These are phyloP conservation scores for Ichthyophthirius multifiliis DNA, from an alignment of 169 alveolate species.

Conservation along the genomic window DNA sequence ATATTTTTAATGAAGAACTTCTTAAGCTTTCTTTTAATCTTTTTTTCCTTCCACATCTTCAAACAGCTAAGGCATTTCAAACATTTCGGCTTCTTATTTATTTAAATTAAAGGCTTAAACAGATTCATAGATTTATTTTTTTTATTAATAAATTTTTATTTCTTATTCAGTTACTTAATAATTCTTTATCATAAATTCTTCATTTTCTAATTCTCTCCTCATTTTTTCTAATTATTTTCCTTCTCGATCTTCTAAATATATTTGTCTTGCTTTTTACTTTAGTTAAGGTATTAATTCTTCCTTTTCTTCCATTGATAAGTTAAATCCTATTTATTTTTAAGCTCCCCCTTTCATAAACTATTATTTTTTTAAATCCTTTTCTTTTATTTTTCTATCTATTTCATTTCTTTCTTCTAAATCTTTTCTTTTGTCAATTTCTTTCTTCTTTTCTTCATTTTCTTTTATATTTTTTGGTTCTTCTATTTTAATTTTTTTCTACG, in stretches of 20 bases:
- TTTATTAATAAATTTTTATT: slow-evolving; percentile 73
- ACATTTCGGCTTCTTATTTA: slow-evolving; percentile 74
- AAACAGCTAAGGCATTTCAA: slow-evolving; percentile 85
- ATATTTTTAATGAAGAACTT: slow-evolving; percentile 60
- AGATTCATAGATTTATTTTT: slow-evolving; percentile 81
- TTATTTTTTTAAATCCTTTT: slow-evolving; percentile 21
- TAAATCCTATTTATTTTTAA: neutral
- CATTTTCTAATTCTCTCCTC: slow-evolving; percentile 90
- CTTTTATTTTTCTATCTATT: slow-evolving; percentile 31
- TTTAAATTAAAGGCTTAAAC: slow-evolving; percentile 88
- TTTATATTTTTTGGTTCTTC: neutral
- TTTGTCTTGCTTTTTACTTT: slow-evolving; percentile 75
- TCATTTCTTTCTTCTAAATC: slow-evolving; percentile 53
- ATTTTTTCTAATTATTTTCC: slow-evolving; percentile 65
- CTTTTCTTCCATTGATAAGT: slow-evolving; percentile 33
- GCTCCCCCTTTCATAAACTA: slow-evolving; percentile 26
- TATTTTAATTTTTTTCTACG: neutral
- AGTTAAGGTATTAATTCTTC: slow-evolving; percentile 36
- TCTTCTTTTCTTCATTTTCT: neutral
- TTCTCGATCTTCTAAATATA: slow-evolving; percentile 93
- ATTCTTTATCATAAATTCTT: slow-evolving; percentile 89
- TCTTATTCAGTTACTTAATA: slow-evolving; percentile 82
- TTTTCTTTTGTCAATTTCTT: slow-evolving; percentile 17
- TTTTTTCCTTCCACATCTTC: slow-evolving; percentile 77
- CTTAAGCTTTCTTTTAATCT: slow-evolving; percentile 49